phyloP scores from a whole-genome alignment of 2,329 filamentous ascomycete genomes.

The Aureobasidium pullulans region DNA sequence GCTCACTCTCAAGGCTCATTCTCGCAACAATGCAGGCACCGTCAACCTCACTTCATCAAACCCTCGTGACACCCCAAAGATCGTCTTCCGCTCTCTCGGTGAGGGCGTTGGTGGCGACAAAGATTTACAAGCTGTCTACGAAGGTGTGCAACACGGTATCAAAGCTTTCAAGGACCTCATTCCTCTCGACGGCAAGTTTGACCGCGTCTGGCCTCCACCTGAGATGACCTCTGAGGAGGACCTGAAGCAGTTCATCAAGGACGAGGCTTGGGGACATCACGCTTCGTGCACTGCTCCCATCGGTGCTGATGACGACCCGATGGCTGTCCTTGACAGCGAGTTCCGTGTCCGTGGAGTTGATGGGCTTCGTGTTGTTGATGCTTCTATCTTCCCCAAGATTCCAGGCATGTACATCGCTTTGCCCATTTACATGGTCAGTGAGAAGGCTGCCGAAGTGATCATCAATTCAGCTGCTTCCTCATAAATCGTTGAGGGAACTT shows the following conservation, averaged over 20 bases:
- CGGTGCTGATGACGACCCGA: conserved; percentile 45
- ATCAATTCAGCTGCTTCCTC: neutral
- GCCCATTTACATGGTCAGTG: conserved; percentile 49
- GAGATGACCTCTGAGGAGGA: conserved; percentile 36
- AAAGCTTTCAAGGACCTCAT: conserved; percentile 28
- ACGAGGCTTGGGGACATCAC: conserved; percentile 52
- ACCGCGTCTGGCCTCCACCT: conserved; percentile 36
- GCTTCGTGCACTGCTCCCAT: conserved; percentile 50
- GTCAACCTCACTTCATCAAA: conserved; percentile 55
- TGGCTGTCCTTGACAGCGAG: conserved; percentile 49
- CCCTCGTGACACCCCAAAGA: conserved; percentile 56
- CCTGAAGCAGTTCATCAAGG: conserved; percentile 42
- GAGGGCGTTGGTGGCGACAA: conserved; percentile 34
- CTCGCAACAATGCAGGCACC: conserved; percentile 53
- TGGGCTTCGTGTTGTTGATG: conserved; percentile 55
- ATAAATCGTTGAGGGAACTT: neutral
- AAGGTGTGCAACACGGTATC: conserved; percentile 49
- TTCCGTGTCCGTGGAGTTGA: conserved; percentile 51
- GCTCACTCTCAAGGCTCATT: conserved; percentile 54
- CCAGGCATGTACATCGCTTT: conserved; percentile 48
- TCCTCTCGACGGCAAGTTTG: conserved; percentile 38
- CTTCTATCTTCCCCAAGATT: conserved; percentile 49
- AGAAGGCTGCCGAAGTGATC: conserved; percentile 57
- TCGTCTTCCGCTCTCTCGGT: conserved; percentile 55
- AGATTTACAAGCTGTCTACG: conserved; percentile 46